These are phyloP conservation scores for Paramecium sexaurelia DNA, from an alignment of 73 alveolate genomes.

Conservation along the genomic window DNA sequence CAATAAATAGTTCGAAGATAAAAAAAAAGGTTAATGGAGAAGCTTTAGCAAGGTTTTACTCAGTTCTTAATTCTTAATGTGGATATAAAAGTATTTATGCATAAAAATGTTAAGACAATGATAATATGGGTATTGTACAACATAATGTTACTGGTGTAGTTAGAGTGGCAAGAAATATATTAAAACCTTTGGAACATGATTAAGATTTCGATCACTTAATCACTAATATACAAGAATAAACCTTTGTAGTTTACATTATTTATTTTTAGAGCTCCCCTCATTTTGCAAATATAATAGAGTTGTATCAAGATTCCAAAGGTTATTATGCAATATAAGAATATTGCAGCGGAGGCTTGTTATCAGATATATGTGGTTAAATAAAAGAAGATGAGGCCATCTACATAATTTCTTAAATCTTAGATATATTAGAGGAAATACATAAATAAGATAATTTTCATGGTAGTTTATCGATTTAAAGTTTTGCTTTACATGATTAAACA, in stretches of 20 bases:
- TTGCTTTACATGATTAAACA: background rate
- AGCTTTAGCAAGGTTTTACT: background rate
- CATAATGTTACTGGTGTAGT: background rate
- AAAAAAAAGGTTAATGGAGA: background rate
- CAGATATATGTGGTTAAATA: background rate
- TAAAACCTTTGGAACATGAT: background rate
- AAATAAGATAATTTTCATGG: background rate
- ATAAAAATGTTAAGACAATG: background rate
- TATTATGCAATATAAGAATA: background rate
- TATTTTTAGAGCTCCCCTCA: background rate
- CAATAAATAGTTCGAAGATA: background rate
- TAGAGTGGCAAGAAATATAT: background rate
- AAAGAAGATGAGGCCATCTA: background rate
- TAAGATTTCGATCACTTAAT: background rate
- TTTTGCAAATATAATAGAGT: background rate
- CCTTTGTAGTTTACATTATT: background rate
- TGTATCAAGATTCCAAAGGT: background rate
- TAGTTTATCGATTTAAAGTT: background rate
- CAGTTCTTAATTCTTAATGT: background rate
- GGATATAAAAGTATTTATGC: background rate
- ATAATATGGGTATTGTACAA: background rate
- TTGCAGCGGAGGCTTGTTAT: background rate
- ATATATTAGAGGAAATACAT: background rate
- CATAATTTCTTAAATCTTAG: background rate
- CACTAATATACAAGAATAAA: background rate